Conservation (phyloP, 176 grass and related monocot genomes). For the Elaeis guineensis region DNA sequence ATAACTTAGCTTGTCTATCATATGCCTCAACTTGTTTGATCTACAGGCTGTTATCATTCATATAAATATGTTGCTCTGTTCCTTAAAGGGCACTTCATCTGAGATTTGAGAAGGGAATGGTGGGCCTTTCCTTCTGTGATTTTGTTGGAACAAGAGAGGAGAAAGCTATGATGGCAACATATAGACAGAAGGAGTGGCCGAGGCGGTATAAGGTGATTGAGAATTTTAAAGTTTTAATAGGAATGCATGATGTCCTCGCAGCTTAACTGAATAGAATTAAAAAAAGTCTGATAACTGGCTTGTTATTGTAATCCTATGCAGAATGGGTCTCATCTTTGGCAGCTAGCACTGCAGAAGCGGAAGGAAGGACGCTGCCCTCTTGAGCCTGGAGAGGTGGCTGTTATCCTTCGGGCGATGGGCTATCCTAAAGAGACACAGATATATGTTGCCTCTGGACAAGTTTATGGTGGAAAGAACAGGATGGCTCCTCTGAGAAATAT, state of each 20-base stretch:
- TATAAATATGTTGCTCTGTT: constrained; percentile 16
- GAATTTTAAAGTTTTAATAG: constrained; percentile 1
- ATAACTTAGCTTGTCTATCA: neutral
- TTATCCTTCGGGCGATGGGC: constrained; percentile 83
- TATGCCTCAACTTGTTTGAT: no score
- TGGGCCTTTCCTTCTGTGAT: constrained; percentile 95
- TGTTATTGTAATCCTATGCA: constrained; percentile 11
- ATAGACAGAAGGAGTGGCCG: constrained; percentile 93
- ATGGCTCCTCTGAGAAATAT: constrained; percentile 91
- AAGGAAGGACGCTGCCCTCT: constrained; percentile 95
- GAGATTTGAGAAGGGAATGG: constrained; percentile 99
- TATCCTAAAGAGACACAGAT: constrained; percentile 90
- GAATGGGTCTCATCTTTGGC: constrained; percentile 95
- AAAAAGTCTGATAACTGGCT: no score
- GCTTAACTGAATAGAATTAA: no score
- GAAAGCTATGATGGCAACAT: constrained; percentile 91
- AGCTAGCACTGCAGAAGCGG: constrained; percentile 79
- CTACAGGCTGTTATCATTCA: neutral
- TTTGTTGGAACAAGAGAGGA: constrained; percentile 91
- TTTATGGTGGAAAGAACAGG: constrained; percentile 80
- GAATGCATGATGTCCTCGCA: neutral
- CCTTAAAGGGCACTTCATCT: constrained; percentile 88
- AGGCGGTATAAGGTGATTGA: constrained; percentile 74
- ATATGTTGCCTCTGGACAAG: constrained; percentile 97
- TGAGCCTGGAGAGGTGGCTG: constrained; percentile 88